Percentiles rank a stretch among this genome's conserved stretches.
Conservation (phyloP, 768 basidiomycete genomes). For the Tylopilus plumbeoviolaceoides region DNA sequence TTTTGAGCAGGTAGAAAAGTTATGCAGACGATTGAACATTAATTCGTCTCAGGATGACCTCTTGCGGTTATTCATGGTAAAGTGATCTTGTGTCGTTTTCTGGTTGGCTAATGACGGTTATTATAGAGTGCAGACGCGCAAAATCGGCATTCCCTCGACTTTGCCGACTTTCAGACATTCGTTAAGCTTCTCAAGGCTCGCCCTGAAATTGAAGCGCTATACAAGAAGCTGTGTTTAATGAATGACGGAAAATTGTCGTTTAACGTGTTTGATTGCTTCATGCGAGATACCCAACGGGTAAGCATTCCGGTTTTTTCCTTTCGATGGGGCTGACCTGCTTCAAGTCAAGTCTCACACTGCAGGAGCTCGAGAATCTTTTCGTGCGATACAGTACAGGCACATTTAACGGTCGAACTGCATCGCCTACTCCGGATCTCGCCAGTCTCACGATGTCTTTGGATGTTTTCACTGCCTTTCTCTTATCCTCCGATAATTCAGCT, state of each 20-base stretch:
- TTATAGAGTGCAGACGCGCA: conserved; percentile 60
- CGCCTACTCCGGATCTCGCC: conserved; percentile 2
- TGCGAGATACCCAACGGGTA: conserved; percentile 51
- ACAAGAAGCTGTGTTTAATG: conserved; percentile 37
- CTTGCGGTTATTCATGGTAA: conserved; percentile 53
- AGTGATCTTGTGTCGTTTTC: not conserved
- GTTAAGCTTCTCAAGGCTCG: conserved; percentile 81
- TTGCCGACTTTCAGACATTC: conserved; percentile 74
- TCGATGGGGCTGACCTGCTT: conserved; percentile 9
- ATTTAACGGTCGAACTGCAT: not conserved
- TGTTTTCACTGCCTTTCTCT: conserved; percentile 73
- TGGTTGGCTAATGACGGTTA: not conserved
- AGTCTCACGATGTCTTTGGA: conserved; percentile 44
- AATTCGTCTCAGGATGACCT: conserved; percentile 53
- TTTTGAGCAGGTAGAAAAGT: conserved; percentile 66
- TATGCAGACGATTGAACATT: conserved; percentile 71
- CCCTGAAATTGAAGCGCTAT: conserved; percentile 72
- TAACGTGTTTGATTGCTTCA: conserved; percentile 45
- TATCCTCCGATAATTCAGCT: conserved; percentile 72
- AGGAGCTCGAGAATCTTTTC: conserved; percentile 35
- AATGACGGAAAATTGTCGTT: conserved; percentile 35
- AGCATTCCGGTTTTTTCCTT: conserved; percentile 3
- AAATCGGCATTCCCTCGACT: conserved; percentile 61
- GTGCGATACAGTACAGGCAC: conserved; percentile 30
- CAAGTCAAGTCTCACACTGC: conserved; percentile 34